These are phyloP conservation scores for Cercospora berteroae DNA, from an alignment of 2,329 filamentous ascomycete genomes.

Conservation along the genomic window DNA sequence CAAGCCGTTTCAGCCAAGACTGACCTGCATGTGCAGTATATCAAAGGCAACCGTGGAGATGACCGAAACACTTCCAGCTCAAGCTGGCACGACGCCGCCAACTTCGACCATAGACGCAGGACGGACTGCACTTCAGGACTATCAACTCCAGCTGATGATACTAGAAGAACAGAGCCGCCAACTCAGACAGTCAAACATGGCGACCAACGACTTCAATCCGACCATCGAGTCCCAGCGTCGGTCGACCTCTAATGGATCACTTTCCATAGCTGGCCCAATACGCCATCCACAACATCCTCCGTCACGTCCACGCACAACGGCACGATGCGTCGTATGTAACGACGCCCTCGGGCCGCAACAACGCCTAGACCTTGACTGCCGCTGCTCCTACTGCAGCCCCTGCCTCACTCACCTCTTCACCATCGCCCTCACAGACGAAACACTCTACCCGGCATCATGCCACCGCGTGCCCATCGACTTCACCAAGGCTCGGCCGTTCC, in stretches of 20 bases:
- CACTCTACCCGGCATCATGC: constrained; percentile 13
- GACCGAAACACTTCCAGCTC: neutral
- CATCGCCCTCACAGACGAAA: constrained; percentile 14
- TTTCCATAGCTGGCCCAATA: neutral
- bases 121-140: neutral
- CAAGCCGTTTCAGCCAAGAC: neutral
- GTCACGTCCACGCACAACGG: neutral
- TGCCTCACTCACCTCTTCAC: constrained; percentile 18
- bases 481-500: constrained; percentile 5
- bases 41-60: neutral
- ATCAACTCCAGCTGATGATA: neutral
- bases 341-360: neutral
- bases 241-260: neutral
- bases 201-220: neutral
- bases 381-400: constrained; percentile 14
- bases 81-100: neutral
- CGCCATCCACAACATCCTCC: neutral
- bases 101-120: neutral
- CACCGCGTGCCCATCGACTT: constrained; percentile 6
- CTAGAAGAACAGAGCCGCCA: neutral
- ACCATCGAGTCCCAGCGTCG: neutral
- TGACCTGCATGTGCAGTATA: neutral
- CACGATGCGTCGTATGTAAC: constrained; percentile 9
- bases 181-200: neutral
- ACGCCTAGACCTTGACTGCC: constrained; percentile 16